Evolutionary conservation across 1,284 basidiomycete genomes (phyloP).

Genomic region (Hemileia vastatrix): DNA sequence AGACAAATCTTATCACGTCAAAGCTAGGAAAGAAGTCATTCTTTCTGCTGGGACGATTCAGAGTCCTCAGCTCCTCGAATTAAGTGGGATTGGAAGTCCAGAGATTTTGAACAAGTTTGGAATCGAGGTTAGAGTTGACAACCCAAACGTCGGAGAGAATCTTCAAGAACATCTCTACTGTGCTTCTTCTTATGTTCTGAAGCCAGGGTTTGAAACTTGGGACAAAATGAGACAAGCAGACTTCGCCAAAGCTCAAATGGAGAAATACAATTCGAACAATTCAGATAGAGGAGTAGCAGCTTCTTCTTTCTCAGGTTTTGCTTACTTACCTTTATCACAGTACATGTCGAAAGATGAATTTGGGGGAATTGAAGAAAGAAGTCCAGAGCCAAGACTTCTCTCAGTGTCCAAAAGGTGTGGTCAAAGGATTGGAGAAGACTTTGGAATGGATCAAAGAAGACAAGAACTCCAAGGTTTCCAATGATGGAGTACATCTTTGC

Average conservation of each 20-base stretch:
- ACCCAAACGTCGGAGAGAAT: slow-evolving; percentile 50
- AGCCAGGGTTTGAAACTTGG: slow-evolving; percentile 31
- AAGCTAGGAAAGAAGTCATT: slow-evolving; percentile 48
- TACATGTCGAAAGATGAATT: slow-evolving; percentile 28
- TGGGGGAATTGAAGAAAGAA: slow-evolving; percentile 26
- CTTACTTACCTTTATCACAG: slow-evolving; percentile 29
- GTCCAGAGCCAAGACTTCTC: slow-evolving; percentile 26
- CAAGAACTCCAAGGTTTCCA: slow-evolving; percentile 23
- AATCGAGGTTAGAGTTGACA: slow-evolving; percentile 46
- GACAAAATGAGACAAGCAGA: slow-evolving; percentile 25
- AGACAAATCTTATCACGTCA: slow-evolving; percentile 32
- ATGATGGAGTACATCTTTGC: slow-evolving; percentile 34
- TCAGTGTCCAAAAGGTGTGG: slow-evolving; percentile 28
- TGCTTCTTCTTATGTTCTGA: slow-evolving; percentile 32
- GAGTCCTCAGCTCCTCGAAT: slow-evolving; percentile 50
- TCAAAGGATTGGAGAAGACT: slow-evolving; percentile 30
- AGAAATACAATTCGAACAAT: slow-evolving; percentile 25
- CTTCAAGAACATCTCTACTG: slow-evolving; percentile 47
- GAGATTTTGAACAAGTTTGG: slow-evolving; percentile 44
- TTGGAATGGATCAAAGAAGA: slow-evolving; percentile 29
- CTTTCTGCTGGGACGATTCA: slow-evolving; percentile 49
- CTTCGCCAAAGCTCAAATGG: slow-evolving; percentile 3
- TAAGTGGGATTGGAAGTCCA: slow-evolving; percentile 50
- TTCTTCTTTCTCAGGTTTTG: slow-evolving; percentile 32
- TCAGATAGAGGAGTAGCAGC: slow-evolving; percentile 34